Evolutionary conservation across 176 grass and related monocot genomes (phyloP), one percentile per base, ranked within the genome.

Genomic region (Carex littledalei): DNA sequence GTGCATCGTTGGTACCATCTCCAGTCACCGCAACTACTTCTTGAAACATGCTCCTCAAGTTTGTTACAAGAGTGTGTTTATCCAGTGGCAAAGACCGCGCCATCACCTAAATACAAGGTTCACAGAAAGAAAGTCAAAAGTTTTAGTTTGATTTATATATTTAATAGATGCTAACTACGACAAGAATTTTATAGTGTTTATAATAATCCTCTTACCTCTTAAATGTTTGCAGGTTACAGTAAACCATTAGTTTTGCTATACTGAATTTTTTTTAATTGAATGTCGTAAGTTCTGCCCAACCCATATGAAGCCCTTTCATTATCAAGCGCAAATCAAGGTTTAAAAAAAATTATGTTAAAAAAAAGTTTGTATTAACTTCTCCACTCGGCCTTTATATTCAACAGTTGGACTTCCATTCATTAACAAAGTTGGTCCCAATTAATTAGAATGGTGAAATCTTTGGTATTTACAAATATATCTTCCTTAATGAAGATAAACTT

Each of bases 1-100:
- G 95, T 72, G 95, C 93, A 85, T 98, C 95, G 57, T 98, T 98
- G n/a, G 95, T 98, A 29, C 95, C 95, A 79, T 98, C 95, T 65
- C 95, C 93, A 75, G 95, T 95, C 84, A 98, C 93, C n/a, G 95
- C 88, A 85, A 98, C 91, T 63, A 98, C 91, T 80, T 98, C 95
- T 71, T 82, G 77, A 80, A 92, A 94, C 91, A 92, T 93, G 39
- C 80, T 88, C 81, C 89, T 84, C 76, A 98, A 87, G 82, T 98
- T 94, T 76, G 85, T 94, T 84, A 98, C 95, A 65, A 98, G 87
- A 61, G 89, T 90, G 86, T 98, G 95, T 63, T 98, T 98, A 78
- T 98, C 95, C 83, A 93, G 91, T 39, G 95, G 95, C 63, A 93
- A 92, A 26, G 95, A 98, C 65, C 95, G 91, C n/a, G 89, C 95